phyloP scores from a whole-genome alignment of 441 rosid genomes.

The Hura crepitans region DNA sequence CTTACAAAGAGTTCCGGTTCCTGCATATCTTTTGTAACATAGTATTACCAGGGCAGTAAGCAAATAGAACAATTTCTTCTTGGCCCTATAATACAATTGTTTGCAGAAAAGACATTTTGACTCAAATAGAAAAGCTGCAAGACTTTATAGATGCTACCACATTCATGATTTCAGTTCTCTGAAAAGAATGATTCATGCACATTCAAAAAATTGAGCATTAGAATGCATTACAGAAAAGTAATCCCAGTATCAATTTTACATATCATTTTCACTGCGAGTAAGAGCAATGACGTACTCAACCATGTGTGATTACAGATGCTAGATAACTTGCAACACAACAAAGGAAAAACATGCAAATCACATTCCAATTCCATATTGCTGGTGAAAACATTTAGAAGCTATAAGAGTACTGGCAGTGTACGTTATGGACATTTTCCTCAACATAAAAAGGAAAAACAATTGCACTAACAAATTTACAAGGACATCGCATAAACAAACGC shows the following conservation, averaged over 20 bases:
- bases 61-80: not conserved
- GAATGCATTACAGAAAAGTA: not conserved
- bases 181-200: not conserved
- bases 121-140: conserved; percentile 1
- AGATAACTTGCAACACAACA: not conserved
- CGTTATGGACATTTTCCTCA: conserved; percentile 29
- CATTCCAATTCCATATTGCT: conserved; percentile 17
- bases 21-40: not conserved
- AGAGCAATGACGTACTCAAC: not conserved
- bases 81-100: not conserved
- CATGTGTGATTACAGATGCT: not conserved
- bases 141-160: not conserved
- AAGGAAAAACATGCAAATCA: not conserved
- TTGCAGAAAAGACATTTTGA: not conserved
- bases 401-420: not conserved
- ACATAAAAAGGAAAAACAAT: conserved; percentile 8
- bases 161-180: not conserved
- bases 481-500: conserved; percentile 18
- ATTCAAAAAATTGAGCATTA: not conserved
- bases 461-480: conserved; percentile 31
- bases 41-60: not conserved
- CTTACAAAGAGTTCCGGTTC: not conserved
- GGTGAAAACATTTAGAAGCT: conserved; percentile 11
- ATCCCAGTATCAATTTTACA: not conserved
- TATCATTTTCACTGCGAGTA: not conserved